Evolutionary conservation across 805 yeast genomes (phyloP).

Genomic region (Limtongozyma cylindracea): DNA sequence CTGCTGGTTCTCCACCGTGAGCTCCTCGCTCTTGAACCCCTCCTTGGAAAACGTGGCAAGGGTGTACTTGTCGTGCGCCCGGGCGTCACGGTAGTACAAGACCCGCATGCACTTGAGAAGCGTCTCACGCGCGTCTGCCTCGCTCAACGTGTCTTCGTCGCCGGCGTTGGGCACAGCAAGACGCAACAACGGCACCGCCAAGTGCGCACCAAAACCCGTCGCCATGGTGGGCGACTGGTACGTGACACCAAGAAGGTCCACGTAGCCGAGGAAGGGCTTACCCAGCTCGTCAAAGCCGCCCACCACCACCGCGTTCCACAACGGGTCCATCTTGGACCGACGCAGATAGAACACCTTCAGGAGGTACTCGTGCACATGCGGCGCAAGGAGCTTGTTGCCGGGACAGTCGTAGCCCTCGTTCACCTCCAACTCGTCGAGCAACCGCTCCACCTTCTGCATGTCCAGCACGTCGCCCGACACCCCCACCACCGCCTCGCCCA

Average conservation of each 20-base stretch:
- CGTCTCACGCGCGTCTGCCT: constrained; percentile 55
- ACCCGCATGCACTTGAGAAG: constrained; percentile 81
- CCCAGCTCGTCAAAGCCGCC: constrained; percentile 60
- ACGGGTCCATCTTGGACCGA: constrained; percentile 83
- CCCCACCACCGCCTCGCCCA: constrained; percentile 86
- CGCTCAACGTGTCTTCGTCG: constrained; percentile 42
- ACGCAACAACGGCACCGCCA: constrained; percentile 83
- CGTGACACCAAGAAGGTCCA: constrained; percentile 79
- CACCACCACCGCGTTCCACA: constrained; percentile 85
- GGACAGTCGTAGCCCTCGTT: constrained; percentile 63
- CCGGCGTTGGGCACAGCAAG: constrained; percentile 57
- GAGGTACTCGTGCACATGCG: constrained; percentile 70
- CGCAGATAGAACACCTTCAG: constrained; percentile 67
- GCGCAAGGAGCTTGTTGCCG: constrained; percentile 44
- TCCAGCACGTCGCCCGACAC: constrained; percentile 89
- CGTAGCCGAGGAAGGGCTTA: constrained; percentile 55
- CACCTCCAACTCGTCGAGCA: constrained; percentile 49
- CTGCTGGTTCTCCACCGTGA: constrained; percentile 48
- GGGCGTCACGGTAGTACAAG: constrained; percentile 85
- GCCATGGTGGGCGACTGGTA: constrained; percentile 76
- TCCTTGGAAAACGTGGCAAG: constrained; percentile 38
- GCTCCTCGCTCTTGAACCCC: too few species aligned
- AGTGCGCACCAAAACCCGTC: constrained; percentile 89
- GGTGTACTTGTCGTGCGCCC: constrained; percentile 71
- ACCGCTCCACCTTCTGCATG: constrained; percentile 56